Conservation (phyloP, 208 protist species). For the Trypanosoma lewisi region DNA sequence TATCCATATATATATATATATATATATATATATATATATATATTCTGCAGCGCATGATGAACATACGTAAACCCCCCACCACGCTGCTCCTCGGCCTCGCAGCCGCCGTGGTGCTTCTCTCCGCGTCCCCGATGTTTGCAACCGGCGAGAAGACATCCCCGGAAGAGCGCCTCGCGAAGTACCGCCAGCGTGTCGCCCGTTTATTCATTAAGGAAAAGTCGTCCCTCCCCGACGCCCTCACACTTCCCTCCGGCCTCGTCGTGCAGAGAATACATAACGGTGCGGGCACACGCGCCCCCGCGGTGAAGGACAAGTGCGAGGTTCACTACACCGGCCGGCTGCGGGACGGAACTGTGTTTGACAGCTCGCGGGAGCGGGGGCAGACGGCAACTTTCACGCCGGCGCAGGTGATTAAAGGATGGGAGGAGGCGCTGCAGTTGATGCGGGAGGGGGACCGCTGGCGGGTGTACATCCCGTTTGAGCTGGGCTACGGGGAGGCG, state of each 20-base stretch:
- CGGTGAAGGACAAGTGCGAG: slow-evolving; percentile 50
- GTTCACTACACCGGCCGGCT: slow-evolving; percentile 69
- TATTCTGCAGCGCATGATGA: no score
- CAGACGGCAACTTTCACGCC: slow-evolving; percentile 59
- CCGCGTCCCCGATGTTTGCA: slow-evolving; percentile 15
- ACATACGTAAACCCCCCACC: no score
- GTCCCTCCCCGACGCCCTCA: slow-evolving; percentile 39
- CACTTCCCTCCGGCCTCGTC: slow-evolving; percentile 72
- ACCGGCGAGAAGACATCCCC: slow-evolving; percentile 32
- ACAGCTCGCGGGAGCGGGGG: slow-evolving; percentile 46
- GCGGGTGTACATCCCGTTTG: slow-evolving; percentile 65
- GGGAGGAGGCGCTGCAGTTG: slow-evolving; percentile 77
- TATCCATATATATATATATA: no score
- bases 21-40: no score
- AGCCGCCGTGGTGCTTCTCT: slow-evolving; percentile 6
- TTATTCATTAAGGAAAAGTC: slow-evolving; percentile 47
- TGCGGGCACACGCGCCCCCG: slow-evolving; percentile 45
- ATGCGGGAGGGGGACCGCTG: slow-evolving; percentile 86
- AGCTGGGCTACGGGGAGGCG: slow-evolving; percentile 63
- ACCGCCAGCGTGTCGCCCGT: slow-evolving; percentile 38
- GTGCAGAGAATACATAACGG: slow-evolving; percentile 51
- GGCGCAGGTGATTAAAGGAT: slow-evolving; percentile 47
- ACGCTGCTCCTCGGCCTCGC: neutral
- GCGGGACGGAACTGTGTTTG: slow-evolving; percentile 48
- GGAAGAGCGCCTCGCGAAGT: slow-evolving; percentile 38